Percentiles rank a stretch among this genome's conserved stretches.
phyloP scores from a whole-genome alignment of 305 asterid genomes.

The Fraxinus nigra region DNA sequence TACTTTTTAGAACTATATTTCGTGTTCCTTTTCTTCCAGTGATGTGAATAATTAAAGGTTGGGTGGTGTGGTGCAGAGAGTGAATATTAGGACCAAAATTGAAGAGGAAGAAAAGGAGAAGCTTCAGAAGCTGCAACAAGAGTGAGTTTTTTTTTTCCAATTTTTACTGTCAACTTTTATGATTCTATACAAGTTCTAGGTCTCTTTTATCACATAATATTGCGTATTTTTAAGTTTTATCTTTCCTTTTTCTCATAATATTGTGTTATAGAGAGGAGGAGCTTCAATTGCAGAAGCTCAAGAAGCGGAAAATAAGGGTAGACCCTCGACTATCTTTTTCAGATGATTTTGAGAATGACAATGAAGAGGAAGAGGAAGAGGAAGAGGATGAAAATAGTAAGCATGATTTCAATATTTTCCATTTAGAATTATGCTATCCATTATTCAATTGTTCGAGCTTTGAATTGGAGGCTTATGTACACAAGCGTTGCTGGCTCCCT shows the following conservation, averaged over 20 bases:
- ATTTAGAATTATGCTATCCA: background rate
- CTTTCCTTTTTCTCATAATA: background rate
- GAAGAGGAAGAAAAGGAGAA: slow-evolving; percentile 99
- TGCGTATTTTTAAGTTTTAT: background rate
- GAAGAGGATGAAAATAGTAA: slow-evolving; percentile 58
- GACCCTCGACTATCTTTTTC: slow-evolving; percentile 86
- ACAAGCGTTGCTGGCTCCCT: background rate
- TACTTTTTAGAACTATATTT: background rate
- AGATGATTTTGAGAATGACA: slow-evolving; percentile 73
- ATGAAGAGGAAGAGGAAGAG: slow-evolving; percentile 57
- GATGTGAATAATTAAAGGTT: background rate
- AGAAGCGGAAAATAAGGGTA: slow-evolving; percentile 85
- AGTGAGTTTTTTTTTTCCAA: slow-evolving; percentile 44
- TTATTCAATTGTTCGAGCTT: background rate
- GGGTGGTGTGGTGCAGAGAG: slow-evolving; percentile 56
- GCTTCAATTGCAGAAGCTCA: slow-evolving; percentile 85
- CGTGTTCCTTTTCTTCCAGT: background rate
- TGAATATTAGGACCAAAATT: slow-evolving; percentile 74
- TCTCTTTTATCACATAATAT: background rate
- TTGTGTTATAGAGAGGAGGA: slow-evolving; percentile 74
- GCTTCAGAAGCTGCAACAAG: slow-evolving; percentile 89
- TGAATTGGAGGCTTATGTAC: background rate
- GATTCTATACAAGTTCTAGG: background rate
- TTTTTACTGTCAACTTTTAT: background rate
- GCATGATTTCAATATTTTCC: slow-evolving; percentile 11